Evolutionary conservation across 1,284 basidiomycete species (phyloP), one percentile per base, ranked within the genome.

Genomic region (Anthracocystis walkeri): DNA sequence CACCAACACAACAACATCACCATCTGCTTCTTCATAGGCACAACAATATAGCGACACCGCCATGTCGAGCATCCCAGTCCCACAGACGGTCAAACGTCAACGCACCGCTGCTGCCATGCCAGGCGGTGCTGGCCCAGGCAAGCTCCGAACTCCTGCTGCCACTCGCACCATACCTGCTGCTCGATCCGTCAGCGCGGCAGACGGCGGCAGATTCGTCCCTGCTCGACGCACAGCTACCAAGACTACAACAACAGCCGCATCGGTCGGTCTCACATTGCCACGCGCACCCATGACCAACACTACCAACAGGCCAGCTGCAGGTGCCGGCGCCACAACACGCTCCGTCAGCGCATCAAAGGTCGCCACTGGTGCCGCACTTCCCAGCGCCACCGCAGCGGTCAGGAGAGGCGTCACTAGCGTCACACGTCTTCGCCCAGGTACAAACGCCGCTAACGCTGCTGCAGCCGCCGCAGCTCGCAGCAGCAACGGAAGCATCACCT

Each of bases 221-320:
- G 50, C 72, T 33, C 59, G 72, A 41, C 69, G 64, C 42, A 59
- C 63, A n/a, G 60, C 57, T 25, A 45, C 65, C 35, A 49, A 49
- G 18, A 64, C 62, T 18, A 57, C 57, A 40, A 67, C 58, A 33
- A 57, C 61, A n/a, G 38, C 63, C 16, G 50, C 71, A 5, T 58
- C 71, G 23, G 48, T 61, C 5, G 62, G 65, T 23, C 58, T 63
- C 29, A 75, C 73, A 4, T 41, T 71, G 33, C 61, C 74, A 27
- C 61, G 74, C 21, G 74, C 74, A 42, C 74, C 74, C 52, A 77
- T 77, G 74, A 65, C 69, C 46, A 77, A 77, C 51, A 64, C 69
- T 27, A 77, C 74, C 46, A 77, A 77, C 38, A 49, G 74, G n/a
- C 65, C 68, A 3, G 49, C 42, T 21, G 58, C 52, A 12, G 54